These are phyloP conservation scores for Primulina tabacum DNA, from an alignment of 257 asterid genomes.

Conservation along the genomic window DNA sequence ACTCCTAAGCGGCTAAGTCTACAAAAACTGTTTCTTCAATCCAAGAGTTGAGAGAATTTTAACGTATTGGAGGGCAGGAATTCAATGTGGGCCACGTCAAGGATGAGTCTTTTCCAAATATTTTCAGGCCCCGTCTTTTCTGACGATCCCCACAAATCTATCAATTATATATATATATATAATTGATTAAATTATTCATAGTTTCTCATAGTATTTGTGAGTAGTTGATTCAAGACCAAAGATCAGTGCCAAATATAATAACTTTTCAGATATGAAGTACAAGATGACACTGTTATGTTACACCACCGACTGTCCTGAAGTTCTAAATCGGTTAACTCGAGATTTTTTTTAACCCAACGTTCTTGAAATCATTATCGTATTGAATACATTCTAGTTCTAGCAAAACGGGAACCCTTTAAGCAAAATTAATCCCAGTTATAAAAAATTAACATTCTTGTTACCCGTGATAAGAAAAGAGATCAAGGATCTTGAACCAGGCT, in stretches of 20 bases:
- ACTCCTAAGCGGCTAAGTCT: neutral
- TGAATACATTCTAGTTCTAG: neutral
- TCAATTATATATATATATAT: too few relatives aligned
- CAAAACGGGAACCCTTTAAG: neutral
- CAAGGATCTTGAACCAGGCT: neutral
- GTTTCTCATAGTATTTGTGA: neutral
- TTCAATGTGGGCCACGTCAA: slow-evolving; percentile 63
- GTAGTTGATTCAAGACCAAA: neutral
- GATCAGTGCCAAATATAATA: neutral
- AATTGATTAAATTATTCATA: too few relatives aligned
- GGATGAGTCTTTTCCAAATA: slow-evolving; percentile 49
- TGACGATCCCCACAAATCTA: slow-evolving; percentile 31
- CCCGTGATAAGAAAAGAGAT: neutral
- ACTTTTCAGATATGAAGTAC: neutral
- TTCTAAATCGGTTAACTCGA: too few relatives aligned
- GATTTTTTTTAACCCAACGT: too few relatives aligned
- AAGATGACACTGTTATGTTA: neutral
- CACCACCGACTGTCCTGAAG: neutral
- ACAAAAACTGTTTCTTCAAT: neutral
- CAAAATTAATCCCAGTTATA: neutral
- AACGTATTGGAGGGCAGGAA: slow-evolving; percentile 52
- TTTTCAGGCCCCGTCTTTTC: slow-evolving; percentile 39
- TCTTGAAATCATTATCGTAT: neutral
- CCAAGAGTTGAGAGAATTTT: slow-evolving; percentile 17
- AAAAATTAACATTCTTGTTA: neutral